Base-by-base conservation (phyloP, 176 grass and related monocot species). In the Carex myosuroides region DNA sequence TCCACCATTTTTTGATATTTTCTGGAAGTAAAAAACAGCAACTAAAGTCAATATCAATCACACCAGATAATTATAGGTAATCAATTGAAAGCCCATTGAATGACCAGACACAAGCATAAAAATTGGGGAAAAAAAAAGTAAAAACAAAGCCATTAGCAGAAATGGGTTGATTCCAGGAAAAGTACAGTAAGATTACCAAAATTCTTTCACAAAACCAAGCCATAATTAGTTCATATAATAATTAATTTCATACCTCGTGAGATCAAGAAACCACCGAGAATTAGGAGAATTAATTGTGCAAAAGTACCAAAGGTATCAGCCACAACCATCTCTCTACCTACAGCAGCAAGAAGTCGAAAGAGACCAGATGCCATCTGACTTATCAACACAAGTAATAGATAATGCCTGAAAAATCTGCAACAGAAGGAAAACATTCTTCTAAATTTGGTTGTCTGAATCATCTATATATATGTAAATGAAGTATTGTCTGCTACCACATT, bases 191-290 rank as follows among this genome's bases (percentile, higher is more conserved):
- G n/a, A 6, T 42, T 70, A 44, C 37, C 42, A 70, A 70, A 41
- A 71, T 33, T 14, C 64, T 67, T 35, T 30, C 68, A 21, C 10
- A 3, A 71, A 30, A 37, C 30, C 29, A 33, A 16, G 29, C 13
- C 64, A 67, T 48, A 71, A 71, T 42, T 48, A 71, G 44, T 75
- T 75, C 12, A 30, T 78, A 32, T 56, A 39, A 78, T 86, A 54
- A 79, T 86, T 37, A 64, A 21, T 22, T 64, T 32, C 35, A 59
- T 89, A 97, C 94, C 94, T 87, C 94, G 87, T 78, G 92, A 85
- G 87, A 97, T 92, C 70, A 94, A 80, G 87, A 94, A 97, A 81
- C 94, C 94, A 82, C 94, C 94, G n/a, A 97, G 92, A 87, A 97
- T 85, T 62, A 97, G 84, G 82, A 97, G 92, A 86, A 97, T 80